phyloP scores from a whole-genome alignment of 176 grass and related monocot species.

The Carex parvula region DNA sequence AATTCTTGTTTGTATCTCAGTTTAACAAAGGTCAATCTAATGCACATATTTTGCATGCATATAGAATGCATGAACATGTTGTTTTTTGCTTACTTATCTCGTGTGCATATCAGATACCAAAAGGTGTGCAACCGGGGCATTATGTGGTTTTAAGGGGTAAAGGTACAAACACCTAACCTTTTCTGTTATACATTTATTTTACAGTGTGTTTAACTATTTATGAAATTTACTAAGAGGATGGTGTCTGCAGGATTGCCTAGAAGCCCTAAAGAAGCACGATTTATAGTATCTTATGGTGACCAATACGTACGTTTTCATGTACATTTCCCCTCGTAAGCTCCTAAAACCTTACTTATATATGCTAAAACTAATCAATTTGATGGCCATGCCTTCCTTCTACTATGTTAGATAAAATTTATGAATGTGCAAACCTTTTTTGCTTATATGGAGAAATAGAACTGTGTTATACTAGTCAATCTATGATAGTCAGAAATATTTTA shows the following conservation, averaged over 20 bases:
- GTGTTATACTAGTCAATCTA: not conserved
- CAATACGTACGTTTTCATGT: conserved; percentile 83
- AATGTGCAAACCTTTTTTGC: not conserved
- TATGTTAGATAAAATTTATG: not conserved
- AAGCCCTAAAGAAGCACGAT: conserved; percentile 44
- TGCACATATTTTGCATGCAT: not conserved
- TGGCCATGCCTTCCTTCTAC: not conserved
- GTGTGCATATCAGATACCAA: conserved; percentile 65
- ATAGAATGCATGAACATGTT: not conserved
- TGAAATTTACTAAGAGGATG: conserved; percentile 39
- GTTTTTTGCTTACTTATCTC: not conserved
- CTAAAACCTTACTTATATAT: conserved; percentile 13
- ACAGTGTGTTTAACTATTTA: conserved; percentile 14
- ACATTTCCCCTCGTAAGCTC: conserved; percentile 88
- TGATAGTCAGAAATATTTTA: not conserved
- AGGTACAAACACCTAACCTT: conserved; percentile 44
- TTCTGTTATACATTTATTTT: conserved; percentile 6
- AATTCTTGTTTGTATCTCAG: not conserved
- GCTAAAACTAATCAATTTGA: not conserved
- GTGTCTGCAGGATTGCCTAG: conserved; percentile 67
- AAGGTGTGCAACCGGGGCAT: conserved; percentile 85
- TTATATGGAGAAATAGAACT: not conserved
- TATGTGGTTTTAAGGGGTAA: conserved; percentile 74
- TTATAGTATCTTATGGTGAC: conserved; percentile 45
- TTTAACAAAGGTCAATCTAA: not conserved